A percentile compares a stretch with the other conserved stretches of the same genome.
phyloP scores from a whole-genome alignment of 148 eudicot species.

The Rhododendron griersonianum region DNA sequence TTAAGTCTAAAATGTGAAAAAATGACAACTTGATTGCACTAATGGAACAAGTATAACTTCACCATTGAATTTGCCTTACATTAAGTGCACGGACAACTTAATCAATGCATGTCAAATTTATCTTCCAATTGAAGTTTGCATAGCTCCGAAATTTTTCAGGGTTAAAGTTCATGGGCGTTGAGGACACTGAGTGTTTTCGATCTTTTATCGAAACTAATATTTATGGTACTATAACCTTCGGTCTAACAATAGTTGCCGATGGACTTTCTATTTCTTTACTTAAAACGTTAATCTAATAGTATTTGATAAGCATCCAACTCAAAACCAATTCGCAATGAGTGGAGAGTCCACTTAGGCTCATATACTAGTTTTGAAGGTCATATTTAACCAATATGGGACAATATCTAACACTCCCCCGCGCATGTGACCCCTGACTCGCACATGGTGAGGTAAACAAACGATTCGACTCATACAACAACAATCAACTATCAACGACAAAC shows the following conservation, averaged over 20 bases:
- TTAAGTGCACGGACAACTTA: neutral
- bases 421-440: too few species aligned
- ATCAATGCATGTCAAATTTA: neutral
- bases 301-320: neutral
- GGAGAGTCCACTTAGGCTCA: too few species aligned
- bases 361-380: too few species aligned
- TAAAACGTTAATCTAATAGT: neutral
- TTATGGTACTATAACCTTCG: neutral
- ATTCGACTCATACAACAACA: too few species aligned
- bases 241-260: neutral
- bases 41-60: neutral
- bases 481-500: too few species aligned
- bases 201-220: neutral
- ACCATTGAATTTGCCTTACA: neutral
- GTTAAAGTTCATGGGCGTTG: neutral
- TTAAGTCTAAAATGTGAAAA: neutral
- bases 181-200: neutral
- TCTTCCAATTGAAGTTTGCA: neutral
- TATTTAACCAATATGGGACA: too few species aligned
- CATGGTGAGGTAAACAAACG: too few species aligned
- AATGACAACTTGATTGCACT: neutral
- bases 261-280: neutral
- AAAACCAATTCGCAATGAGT: too few species aligned
- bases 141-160: neutral
- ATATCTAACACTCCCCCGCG: too few species aligned